Evolutionary conservation across 176 grass and related monocot species (phyloP).

Genomic region (Musa acuminata): DNA sequence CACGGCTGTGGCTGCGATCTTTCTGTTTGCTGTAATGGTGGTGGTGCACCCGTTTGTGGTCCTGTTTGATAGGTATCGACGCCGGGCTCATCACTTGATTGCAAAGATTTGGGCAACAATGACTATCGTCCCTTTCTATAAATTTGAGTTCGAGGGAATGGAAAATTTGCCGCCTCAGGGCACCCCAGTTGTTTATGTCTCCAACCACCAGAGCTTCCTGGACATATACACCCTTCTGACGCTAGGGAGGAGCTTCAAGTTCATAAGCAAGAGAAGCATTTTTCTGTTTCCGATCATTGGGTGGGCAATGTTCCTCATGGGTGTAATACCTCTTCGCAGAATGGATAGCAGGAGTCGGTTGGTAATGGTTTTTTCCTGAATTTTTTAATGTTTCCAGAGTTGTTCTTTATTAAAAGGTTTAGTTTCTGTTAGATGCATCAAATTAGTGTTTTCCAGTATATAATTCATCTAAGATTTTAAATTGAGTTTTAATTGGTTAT

Average conservation of each 20-base stretch:
- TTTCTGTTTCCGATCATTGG: constrained; percentile 90
- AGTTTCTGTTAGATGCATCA: not conserved
- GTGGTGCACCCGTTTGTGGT: constrained; percentile 63
- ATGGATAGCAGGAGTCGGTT: constrained; percentile 88
- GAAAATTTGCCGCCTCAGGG: constrained; percentile 71
- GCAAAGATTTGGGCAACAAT: constrained; percentile 75
- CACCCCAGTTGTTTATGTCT: constrained; percentile 69
- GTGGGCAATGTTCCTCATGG: constrained; percentile 94
- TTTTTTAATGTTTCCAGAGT: not conserved
- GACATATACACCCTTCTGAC: constrained; percentile 89
- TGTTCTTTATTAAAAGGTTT: constrained; percentile 4
- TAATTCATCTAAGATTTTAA: not conserved
- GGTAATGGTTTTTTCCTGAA: constrained; percentile 37
- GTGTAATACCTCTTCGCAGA: constrained; percentile 73
- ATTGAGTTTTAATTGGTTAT: not conserved
- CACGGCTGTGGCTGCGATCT: constrained; percentile 51
- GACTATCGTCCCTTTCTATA: constrained; percentile 77
- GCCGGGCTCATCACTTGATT: constrained; percentile 63
- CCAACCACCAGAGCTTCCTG: constrained; percentile 94
- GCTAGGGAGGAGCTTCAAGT: constrained; percentile 77
- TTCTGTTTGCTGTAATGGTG: constrained; percentile 64
- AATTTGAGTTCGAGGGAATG: constrained; percentile 76
- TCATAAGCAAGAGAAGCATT: constrained; percentile 98
- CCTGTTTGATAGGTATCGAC: constrained; percentile 60
- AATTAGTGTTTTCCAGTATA: not conserved